Evolutionary conservation across 176 grass and related monocot genomes (phyloP).

Genomic region (Raddia guianensis): DNA sequence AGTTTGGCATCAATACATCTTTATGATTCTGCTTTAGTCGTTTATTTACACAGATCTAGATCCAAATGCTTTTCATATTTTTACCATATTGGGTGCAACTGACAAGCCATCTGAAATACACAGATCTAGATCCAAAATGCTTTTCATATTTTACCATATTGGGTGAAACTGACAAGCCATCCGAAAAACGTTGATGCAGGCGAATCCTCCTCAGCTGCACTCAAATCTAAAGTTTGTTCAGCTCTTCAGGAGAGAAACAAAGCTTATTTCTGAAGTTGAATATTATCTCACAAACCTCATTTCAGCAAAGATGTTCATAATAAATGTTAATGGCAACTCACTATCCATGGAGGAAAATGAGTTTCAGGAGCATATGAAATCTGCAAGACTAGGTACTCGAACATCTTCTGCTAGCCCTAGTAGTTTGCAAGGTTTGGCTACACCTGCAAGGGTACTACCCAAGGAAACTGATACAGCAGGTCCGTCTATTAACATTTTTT

Average conservation of each 20-base stretch:
- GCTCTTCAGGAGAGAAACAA: conserved; percentile 79
- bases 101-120: neutral
- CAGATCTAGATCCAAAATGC: neutral
- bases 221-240: conserved; percentile 94
- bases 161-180: conserved; percentile 9
- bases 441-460: conserved; percentile 17
- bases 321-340: conserved; percentile 63
- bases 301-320: conserved; percentile 86
- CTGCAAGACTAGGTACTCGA: conserved; percentile 58
- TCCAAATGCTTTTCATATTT: neutral
- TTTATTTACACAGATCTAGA: neutral
- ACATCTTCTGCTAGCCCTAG: conserved; percentile 46
- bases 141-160: neutral
- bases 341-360: conserved; percentile 81
- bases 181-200: conserved; percentile 47
- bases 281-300: conserved; percentile 93
- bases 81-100: conserved; percentile 3
- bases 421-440: conserved; percentile 29
- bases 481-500: conserved; percentile 25
- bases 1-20: neutral
- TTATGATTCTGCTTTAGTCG: neutral
- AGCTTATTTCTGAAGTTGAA: conserved; percentile 94
- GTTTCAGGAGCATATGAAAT: conserved; percentile 76
- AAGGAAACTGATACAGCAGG: conserved; percentile 50
- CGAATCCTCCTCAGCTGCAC: conserved; percentile 92